Evolutionary conservation across 345 rosid species (phyloP), one percentile per base, ranked within the genome.

Genomic region (Schrenkiella parvula): DNA sequence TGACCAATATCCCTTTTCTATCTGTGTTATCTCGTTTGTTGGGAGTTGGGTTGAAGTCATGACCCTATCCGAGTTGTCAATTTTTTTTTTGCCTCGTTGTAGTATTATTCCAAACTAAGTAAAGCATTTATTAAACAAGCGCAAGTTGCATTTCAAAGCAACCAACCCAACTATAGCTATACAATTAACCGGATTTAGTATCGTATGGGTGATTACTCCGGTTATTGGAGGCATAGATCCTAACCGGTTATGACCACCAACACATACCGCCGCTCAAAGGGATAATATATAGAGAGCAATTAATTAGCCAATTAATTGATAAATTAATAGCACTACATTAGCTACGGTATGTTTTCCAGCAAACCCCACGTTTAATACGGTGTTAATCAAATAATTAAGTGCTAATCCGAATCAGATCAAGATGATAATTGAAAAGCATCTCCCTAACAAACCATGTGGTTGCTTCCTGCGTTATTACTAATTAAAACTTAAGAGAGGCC

Each of bases 381-480:
- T 70, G 68, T 58, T 76, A 55, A 10, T 12, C 66, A 54, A 70
- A 70, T 76, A 64, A 76, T 70, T 64, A 70, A 70, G 46, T 70
- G 44, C 11, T 38, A 76, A 47, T 76, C 72, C 62, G 19, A 76
- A 64, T 70, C 80, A 70, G 67, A 76, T 70, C 68, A 70, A 76
- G 66, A 53, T 70, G 39, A 70, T 70, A 64, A 76, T 70, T 70
- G 75, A 64, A 70, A 64, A 50, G 75, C 46, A 70, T 70, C 70
- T 65, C 71, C 34, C 62, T 70, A 70, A 70, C 71, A 57, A 76
- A 70, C 80, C 80, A 70, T 76, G 80, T 76, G 80, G 66, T 70
- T 71, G 71, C 54, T 37, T 53, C 55, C 22, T 34, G 14, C n/a
- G 70, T 53, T 68, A 34, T 62, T 13, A 65, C 62, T 64, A 57